Conservation (phyloP, 345 rosid species). For the Cardamine chenopodiifolia region DNA sequence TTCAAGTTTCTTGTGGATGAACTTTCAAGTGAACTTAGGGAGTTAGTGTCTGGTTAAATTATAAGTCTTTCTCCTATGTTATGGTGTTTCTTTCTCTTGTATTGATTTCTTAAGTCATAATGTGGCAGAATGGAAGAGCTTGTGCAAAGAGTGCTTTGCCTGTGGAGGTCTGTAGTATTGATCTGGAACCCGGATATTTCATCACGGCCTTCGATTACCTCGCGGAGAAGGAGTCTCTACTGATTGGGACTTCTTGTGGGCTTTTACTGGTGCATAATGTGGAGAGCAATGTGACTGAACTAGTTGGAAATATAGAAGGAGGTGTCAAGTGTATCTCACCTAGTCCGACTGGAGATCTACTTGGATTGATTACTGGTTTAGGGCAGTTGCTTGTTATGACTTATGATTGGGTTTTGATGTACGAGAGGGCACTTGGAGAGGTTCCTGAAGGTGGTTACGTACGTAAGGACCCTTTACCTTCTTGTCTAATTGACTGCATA, state of each 20-base stretch:
- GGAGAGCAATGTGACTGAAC: slow-evolving; percentile 63
- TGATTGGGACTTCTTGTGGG: slow-evolving; percentile 76
- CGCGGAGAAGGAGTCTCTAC: slow-evolving; percentile 88
- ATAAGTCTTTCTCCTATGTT: slow-evolving; percentile 4
- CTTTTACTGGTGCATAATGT: slow-evolving; percentile 61
- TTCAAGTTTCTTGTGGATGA: slow-evolving; percentile 1
- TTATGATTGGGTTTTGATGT: slow-evolving; percentile 93
- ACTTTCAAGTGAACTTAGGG: slow-evolving; percentile 16
- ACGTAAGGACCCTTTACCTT: slow-evolving; percentile 70
- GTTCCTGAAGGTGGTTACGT: slow-evolving; percentile 67
- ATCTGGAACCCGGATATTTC: slow-evolving; percentile 66
- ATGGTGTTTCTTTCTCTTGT: neutral
- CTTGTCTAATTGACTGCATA: slow-evolving; percentile 4
- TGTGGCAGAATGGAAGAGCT: slow-evolving; percentile 56
- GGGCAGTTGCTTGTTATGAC: slow-evolving; percentile 93
- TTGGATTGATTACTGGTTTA: slow-evolving; percentile 65
- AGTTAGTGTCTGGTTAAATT: neutral
- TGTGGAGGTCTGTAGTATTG: slow-evolving; percentile 55
- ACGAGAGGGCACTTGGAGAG: slow-evolving; percentile 67
- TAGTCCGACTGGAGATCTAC: slow-evolving; percentile 88
- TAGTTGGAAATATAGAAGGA: slow-evolving; percentile 86
- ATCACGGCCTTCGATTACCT: slow-evolving; percentile 82
- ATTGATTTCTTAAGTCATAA: slow-evolving; percentile 1
- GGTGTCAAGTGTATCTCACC: slow-evolving; percentile 80
- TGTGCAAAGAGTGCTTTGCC: slow-evolving; percentile 44